A percentile compares a stretch with the other conserved stretches of the same genome.
Evolutionary conservation across 1,284 basidiomycete genomes (phyloP).

Genomic region (Fomitiporia mediterranea): DNA sequence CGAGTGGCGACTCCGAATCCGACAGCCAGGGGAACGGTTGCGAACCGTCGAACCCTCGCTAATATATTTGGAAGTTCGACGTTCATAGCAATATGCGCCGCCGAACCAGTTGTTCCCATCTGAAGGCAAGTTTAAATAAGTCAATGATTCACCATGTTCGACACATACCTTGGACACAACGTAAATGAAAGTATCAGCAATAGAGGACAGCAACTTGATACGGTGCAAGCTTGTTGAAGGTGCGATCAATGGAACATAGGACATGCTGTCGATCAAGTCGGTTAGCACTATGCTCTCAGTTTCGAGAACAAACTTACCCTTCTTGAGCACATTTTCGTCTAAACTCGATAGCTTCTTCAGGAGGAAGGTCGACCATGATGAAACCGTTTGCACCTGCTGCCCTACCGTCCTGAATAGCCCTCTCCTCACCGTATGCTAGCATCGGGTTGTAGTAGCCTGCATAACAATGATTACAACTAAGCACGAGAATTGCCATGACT

Average conservation of each 20-base stretch:
- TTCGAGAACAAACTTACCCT: constrained; percentile 55
- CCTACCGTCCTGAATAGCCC: constrained; percentile 83
- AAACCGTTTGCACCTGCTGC: constrained; percentile 95
- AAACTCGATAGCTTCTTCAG: constrained; percentile 93
- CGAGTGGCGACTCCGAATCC: constrained; percentile 97
- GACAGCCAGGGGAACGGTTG: constrained; percentile 84
- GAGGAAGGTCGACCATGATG: constrained; percentile 96
- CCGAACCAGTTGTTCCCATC: constrained; percentile 98
- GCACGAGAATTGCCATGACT: constrained; percentile 25
- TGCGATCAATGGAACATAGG: constrained; percentile 95
- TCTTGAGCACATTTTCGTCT: constrained; percentile 79
- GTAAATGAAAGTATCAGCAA: constrained; percentile 98
- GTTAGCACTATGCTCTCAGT: not conserved
- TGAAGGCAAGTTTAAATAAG: constrained; percentile 30
- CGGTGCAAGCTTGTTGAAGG: constrained; percentile 88
- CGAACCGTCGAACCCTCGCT: constrained; percentile 64
- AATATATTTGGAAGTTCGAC: constrained; percentile 76
- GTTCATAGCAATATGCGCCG: constrained; percentile 70
- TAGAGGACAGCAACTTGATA: constrained; percentile 86
- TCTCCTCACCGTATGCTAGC: constrained; percentile 92
- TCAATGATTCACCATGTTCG: not conserved
- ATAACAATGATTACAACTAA: not conserved
- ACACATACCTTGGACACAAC: constrained; percentile 82
- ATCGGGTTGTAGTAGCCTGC: constrained; percentile 96
- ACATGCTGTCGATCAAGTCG: constrained; percentile 54